phyloP scores from a whole-genome alignment of 1,284 basidiomycete genomes.

The Mycena sp. region DNA sequence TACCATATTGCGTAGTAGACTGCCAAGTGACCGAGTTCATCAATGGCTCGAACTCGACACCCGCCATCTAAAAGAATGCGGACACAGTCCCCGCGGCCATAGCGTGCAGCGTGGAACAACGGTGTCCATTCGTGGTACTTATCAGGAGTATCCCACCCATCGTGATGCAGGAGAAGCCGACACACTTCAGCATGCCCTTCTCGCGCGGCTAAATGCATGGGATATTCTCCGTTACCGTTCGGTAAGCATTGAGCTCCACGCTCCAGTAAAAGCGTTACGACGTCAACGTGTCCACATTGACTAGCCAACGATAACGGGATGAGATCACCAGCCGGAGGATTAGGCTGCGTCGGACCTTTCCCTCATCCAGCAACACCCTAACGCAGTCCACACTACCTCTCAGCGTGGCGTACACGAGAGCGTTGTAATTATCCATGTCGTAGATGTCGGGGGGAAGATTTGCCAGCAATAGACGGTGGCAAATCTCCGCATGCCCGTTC shows the following conservation, averaged over 20 bases:
- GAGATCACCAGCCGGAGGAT: slow-evolving; percentile 72
- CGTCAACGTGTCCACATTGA: slow-evolving; percentile 88
- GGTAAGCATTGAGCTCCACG: slow-evolving; percentile 83
- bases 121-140: slow-evolving; percentile 99
- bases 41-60: slow-evolving; percentile 76
- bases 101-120: slow-evolving; percentile 93
- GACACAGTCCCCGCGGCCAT: slow-evolving; percentile 85
- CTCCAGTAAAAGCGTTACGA: slow-evolving; percentile 82
- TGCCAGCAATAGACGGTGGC: slow-evolving; percentile 79
- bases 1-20: slow-evolving; percentile 99
- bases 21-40: slow-evolving; percentile 89
- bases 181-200: slow-evolving; percentile 92
- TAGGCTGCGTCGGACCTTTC: slow-evolving; percentile 65
- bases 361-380: slow-evolving; percentile 77
- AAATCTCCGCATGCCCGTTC: slow-evolving; percentile 86
- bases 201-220: slow-evolving; percentile 97
- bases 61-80: slow-evolving; percentile 83
- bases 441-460: slow-evolving; percentile 73
- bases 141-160: slow-evolving; percentile 91
- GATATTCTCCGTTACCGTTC: slow-evolving; percentile 95
- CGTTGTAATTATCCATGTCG: slow-evolving; percentile 95
- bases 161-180: slow-evolving; percentile 75
- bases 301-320: slow-evolving; percentile 93
- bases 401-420: slow-evolving; percentile 92
- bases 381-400: slow-evolving; percentile 89